Evolutionary conservation across 768 basidiomycete species (phyloP).

Genomic region (Cytidiella melzeri): DNA sequence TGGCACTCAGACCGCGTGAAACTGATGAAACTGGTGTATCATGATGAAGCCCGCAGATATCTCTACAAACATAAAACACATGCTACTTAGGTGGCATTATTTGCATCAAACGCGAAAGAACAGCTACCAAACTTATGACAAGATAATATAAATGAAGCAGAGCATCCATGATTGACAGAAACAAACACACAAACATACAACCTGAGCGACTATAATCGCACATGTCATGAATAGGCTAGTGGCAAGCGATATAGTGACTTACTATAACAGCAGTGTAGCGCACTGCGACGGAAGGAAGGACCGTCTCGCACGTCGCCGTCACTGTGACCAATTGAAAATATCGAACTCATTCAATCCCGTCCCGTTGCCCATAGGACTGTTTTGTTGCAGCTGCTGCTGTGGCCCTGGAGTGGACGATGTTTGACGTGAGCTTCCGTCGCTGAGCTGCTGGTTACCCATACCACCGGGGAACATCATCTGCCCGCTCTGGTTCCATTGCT

Average conservation of each 20-base stretch:
- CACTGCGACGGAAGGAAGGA: constrained; percentile 13
- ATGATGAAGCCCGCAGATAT: too few relatives aligned
- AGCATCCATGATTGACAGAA: constrained; percentile 5
- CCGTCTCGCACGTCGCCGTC: constrained; percentile 22
- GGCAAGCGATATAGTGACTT: background rate
- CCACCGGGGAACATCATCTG: background rate
- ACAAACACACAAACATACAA: constrained; percentile 5
- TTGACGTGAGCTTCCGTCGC: constrained; percentile 32
- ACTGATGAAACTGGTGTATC: background rate
- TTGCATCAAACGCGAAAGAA: background rate
- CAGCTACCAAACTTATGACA: background rate
- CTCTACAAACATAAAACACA: constrained; percentile 1
- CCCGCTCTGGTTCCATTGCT: constrained; percentile 14
- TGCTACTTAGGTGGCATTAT: background rate
- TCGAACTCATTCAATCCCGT: constrained; percentile 45
- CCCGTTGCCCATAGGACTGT: constrained; percentile 37
- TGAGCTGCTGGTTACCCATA: constrained; percentile 2
- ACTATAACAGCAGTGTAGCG: constrained; percentile 14
- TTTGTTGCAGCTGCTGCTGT: constrained; percentile 34
- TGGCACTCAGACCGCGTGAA: background rate
- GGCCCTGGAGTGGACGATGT: constrained; percentile 43
- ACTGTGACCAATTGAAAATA: constrained; percentile 42
- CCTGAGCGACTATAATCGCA: too few relatives aligned
- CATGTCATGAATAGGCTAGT: constrained; percentile 18
- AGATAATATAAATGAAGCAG: constrained; percentile 3